Evolutionary conservation across 768 basidiomycete genomes (phyloP).

Genomic region (Tulasnella sp.): DNA sequence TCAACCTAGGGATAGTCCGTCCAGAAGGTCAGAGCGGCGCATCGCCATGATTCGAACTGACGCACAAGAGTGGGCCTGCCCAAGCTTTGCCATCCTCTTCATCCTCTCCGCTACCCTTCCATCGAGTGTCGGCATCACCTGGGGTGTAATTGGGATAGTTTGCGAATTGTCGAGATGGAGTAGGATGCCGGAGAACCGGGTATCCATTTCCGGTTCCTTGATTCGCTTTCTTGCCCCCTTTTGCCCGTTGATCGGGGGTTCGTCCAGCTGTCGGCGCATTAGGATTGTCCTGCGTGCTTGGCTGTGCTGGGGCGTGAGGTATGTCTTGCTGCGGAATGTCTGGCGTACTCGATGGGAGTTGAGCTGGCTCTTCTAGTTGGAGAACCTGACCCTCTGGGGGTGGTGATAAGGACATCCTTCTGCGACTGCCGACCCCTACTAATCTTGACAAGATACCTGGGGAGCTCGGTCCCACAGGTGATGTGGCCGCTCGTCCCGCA

Average conservation of each 20-base stretch:
- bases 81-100: constrained; percentile 29
- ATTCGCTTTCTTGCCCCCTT: neutral
- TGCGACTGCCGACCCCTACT: neutral
- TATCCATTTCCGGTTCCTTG: constrained; percentile 34
- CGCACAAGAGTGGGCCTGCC: constrained; percentile 29
- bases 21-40: neutral
- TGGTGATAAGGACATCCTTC: neutral
- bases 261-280: neutral
- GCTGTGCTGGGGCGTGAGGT: neutral
- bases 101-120: constrained; percentile 47
- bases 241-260: neutral
- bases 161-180: constrained; percentile 51
- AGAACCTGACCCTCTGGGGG: neutral
- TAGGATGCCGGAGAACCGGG: constrained; percentile 50
- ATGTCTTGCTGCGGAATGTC: neutral
- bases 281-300: neutral
- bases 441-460: neutral
- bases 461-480: neutral
- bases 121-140: constrained; percentile 60
- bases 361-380: neutral
- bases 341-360: neutral
- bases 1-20: constrained; percentile 2
- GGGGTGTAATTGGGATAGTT: constrained; percentile 73
- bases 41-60: neutral
- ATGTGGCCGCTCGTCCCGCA: neutral